A percentile compares a stretch with the other conserved stretches of the same genome.
Conservation (phyloP, 768 basidiomycete species). For the Kwoniella heveanensis region DNA sequence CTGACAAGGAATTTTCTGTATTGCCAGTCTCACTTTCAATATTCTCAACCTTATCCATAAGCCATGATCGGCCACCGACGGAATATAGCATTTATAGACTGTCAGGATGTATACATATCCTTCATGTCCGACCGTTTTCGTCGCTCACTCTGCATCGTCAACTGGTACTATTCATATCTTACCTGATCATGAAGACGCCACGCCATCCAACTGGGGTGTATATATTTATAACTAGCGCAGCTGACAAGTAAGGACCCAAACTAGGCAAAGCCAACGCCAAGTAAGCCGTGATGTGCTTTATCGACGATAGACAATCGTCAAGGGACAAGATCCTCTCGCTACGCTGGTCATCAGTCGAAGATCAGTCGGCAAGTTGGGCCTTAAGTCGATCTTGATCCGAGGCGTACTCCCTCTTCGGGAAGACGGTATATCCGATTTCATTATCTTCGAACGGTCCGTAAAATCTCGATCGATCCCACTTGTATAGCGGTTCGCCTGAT, state of each 20-base stretch:
- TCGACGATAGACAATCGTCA: too few relatives aligned
- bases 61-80: not conserved
- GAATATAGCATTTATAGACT: not conserved
- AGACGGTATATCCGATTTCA: conserved; percentile 48
- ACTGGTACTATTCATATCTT: too few relatives aligned
- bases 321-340: not conserved
- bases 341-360: not conserved
- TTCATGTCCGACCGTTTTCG: too few relatives aligned
- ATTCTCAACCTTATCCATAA: conserved; percentile 13
- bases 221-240: too few relatives aligned
- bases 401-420: conserved; percentile 21
- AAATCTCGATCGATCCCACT: conserved; percentile 37
- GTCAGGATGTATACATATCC: not conserved
- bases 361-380: conserved; percentile 19
- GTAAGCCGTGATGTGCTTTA: too few relatives aligned
- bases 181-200: too few relatives aligned
- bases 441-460: conserved; percentile 49
- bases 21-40: conserved; percentile 27
- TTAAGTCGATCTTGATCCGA: conserved; percentile 11
- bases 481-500: conserved; percentile 18
- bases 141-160: too few relatives aligned
- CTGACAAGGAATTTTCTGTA: not conserved
- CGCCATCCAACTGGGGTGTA: too few relatives aligned
- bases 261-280: too few relatives aligned
- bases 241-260: too few relatives aligned